Conservation (phyloP, 2,329 filamentous ascomycete genomes). For the Knufia petricola region DNA sequence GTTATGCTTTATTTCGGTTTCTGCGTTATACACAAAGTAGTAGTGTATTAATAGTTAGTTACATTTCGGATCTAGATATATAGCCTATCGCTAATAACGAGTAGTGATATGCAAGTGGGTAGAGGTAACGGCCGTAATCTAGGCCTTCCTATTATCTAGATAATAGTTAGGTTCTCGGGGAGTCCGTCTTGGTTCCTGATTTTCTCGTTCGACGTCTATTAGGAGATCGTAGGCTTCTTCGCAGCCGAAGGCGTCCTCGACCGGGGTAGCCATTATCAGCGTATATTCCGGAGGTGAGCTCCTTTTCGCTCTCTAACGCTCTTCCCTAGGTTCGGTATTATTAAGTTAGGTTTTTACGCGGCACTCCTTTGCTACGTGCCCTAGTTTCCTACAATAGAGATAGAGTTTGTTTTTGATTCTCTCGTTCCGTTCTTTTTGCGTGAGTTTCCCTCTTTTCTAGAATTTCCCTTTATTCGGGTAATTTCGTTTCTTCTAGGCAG, state of each 20-base stretch:
- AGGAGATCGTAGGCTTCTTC: too few relatives aligned
- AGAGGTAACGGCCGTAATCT: not conserved
- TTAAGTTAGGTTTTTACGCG: not conserved
- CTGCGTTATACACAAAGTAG: not conserved
- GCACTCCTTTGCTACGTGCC: constrained; percentile 1
- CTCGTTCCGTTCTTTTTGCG: not conserved
- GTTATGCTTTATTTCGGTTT: not conserved
- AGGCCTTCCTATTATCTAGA: not conserved
- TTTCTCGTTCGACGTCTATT: too few relatives aligned
- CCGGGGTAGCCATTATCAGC: not conserved
- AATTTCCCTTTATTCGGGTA: not conserved
- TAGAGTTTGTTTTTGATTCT: not conserved
- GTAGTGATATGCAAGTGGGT: not conserved
- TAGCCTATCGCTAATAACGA: not conserved
- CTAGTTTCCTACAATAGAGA: not conserved
- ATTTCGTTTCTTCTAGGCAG: not conserved
- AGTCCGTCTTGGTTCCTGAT: too few relatives aligned
- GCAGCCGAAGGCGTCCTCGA: too few relatives aligned
- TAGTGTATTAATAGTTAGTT: not conserved
- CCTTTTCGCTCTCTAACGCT: not conserved
- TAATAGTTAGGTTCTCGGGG: not conserved
- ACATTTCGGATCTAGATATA: not conserved
- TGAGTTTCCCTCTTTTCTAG: not conserved
- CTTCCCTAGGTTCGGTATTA: not conserved
- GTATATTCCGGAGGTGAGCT: not conserved